phyloP scores from a whole-genome alignment of 768 basidiomycete genomes.

The Hericium rajendrae region DNA sequence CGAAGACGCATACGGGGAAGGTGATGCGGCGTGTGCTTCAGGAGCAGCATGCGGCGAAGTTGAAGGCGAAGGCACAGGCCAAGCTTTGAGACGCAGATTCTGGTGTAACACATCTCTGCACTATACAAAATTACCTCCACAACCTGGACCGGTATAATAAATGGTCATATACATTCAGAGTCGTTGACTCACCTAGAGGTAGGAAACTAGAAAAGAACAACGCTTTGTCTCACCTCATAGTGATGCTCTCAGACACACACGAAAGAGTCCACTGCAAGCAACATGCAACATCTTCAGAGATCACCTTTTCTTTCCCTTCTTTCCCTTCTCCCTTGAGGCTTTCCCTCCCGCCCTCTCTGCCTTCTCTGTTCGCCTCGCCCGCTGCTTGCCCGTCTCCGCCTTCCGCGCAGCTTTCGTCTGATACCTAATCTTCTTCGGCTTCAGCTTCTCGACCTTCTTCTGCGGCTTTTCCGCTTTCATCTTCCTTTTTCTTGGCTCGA shows the following conservation, averaged over 20 bases:
- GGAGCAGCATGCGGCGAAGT: constrained; percentile 22
- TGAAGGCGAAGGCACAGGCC: background rate
- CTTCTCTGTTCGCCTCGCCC: constrained; percentile 56
- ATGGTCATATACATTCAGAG: too few species aligned
- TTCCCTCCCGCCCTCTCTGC: constrained; percentile 65
- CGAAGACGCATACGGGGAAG: constrained; percentile 70
- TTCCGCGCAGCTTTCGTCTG: constrained; percentile 63
- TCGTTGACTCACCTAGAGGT: too few species aligned
- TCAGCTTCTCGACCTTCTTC: background rate
- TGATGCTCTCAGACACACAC: too few species aligned
- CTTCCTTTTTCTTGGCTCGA: constrained; percentile 18
- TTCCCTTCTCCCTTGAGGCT: constrained; percentile 31
- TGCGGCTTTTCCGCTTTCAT: constrained; percentile 16
- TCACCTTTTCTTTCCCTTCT: constrained; percentile 8
- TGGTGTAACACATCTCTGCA: background rate
- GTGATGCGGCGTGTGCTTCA: constrained; percentile 54
- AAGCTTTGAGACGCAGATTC: background rate
- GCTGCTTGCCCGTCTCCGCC: constrained; percentile 53
- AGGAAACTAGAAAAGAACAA: too few species aligned
- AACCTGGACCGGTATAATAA: too few species aligned
- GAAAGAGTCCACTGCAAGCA: too few species aligned
- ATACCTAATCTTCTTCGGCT: constrained; percentile 40
- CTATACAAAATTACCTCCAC: too few species aligned
- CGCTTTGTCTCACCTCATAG: too few species aligned
- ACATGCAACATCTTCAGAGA: too few species aligned